Evolutionary conservation across 805 yeast species (phyloP).

Genomic region (Metschnikowia lachancei): DNA sequence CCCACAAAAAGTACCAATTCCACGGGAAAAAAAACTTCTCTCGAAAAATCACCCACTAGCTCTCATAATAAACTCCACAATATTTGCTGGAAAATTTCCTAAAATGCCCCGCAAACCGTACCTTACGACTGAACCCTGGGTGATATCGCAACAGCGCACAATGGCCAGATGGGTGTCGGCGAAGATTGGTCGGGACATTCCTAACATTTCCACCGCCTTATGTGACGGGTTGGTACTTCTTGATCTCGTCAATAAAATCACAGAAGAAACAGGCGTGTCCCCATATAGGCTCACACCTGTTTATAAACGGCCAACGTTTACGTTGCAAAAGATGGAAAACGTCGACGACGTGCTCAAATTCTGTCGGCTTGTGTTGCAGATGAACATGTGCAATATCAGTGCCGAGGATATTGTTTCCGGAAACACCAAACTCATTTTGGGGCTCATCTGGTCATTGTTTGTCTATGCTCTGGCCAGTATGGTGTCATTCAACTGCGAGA

Average conservation of each 20-base stretch:
- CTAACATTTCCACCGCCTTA: conserved; percentile 32
- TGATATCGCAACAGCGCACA: conserved; percentile 45
- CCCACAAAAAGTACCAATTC: too few species aligned
- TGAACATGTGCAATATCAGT: conserved; percentile 44
- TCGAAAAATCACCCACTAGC: too few species aligned
- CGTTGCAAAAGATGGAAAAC: conserved; percentile 49
- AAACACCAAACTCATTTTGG: conserved; percentile 45
- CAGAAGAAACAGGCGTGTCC: conserved; percentile 17
- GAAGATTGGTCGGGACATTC: conserved; percentile 28
- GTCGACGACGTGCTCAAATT: conserved; percentile 42
- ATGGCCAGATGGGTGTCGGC: conserved; percentile 50
- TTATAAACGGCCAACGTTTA: conserved; percentile 38
- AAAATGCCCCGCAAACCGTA: too few species aligned
- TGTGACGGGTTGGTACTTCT: conserved; percentile 41
- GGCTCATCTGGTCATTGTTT: conserved; percentile 49
- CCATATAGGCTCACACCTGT: conserved; percentile 31
- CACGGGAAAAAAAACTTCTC: too few species aligned
- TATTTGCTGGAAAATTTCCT: too few species aligned
- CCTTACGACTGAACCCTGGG: conserved; percentile 33
- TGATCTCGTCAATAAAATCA: conserved; percentile 35
- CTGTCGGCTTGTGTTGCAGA: conserved; percentile 36
- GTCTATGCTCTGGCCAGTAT: conserved; percentile 37
- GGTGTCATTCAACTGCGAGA: conserved; percentile 21
- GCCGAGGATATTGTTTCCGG: conserved; percentile 52
- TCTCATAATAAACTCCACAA: too few species aligned